Base-by-base conservation (phyloP, 495 filamentous ascomycete genomes). In the Lentithecium fluviatile region DNA sequence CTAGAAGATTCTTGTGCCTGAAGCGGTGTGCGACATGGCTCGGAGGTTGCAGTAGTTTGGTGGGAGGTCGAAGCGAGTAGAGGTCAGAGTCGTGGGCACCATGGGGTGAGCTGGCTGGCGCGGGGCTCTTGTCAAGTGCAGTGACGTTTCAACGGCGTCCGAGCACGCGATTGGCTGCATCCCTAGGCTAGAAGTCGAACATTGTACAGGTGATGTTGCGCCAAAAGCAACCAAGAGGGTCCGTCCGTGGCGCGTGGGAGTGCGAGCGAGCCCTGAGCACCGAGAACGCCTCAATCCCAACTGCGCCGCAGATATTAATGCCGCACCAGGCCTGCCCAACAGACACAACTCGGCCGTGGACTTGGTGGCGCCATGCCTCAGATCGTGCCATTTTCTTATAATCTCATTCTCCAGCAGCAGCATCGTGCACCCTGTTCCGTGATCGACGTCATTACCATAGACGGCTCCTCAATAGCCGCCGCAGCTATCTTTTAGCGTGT, bases 251-350 rank as follows among this genome's bases (percentile, higher is more conserved):
- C 24, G 49, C 37, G 50, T 36, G 58, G 29, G 29, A 32, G 29
- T n/a, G 29, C 29, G 29, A 32, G 29, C 29, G 29, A 32, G 29
- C 29, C 3, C 10, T 32, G 29, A 32, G 29, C 29, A 32, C 29
- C 10, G 29, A 32, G 29, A 3, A 32, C 29, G 3, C 50, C 26
- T 40, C 36, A 26, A n/a, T n/a, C 42, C 32, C 15, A 20, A 20
- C 58, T 48, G 36, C n/a, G 11, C n/a, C 11, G 26, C 51, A 3
- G 42, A 34, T 49, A 62, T 62, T 62, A 62, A 62, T 62, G 52
- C 51, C 59, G 51, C 59, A 62, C 51, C 59, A 42, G 34, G 51
- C 52, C 52, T 50, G 53, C 60, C 50, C 50, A 55, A 54, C 51
- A 24, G 11, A 20, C 42, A 17, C 32, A 15, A 17, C 42, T 42